These are phyloP conservation scores for Musa schizocarpa DNA, from an alignment of 176 grass and related monocot species.

Conservation along the genomic window DNA sequence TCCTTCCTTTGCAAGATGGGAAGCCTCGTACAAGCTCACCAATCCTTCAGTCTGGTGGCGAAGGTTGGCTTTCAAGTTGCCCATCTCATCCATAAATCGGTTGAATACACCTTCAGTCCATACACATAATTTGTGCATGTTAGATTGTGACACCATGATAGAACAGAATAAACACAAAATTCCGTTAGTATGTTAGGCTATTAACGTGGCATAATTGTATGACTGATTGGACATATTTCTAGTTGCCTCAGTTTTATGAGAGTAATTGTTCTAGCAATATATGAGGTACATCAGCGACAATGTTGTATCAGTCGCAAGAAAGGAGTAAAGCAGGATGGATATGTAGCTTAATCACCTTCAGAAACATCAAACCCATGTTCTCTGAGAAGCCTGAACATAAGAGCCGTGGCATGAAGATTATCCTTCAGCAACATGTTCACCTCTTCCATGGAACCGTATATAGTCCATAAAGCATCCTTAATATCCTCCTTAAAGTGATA, in stretches of 20 bases:
- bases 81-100: not conserved
- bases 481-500: not conserved
- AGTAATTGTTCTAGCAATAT: not conserved
- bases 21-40: not conserved
- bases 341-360: constrained; percentile 6
- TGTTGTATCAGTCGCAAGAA: no score
- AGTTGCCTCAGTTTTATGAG: not conserved
- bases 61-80: not conserved
- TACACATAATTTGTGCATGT: not conserved
- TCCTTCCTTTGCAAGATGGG: not conserved
- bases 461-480: no score
- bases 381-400: no score
- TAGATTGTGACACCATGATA: not conserved
- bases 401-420: no score
- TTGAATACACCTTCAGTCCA: not conserved
- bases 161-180: not conserved
- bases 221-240: no score
- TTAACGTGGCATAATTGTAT: no score
- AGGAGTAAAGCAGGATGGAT: no score
- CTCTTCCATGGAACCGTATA: no score
- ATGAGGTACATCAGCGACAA: no score
- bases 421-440: no score
- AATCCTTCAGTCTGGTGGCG: not conserved
- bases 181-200: no score
- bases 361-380: constrained; percentile 13